A percentile compares a stretch with the other conserved stretches of the same genome.
phyloP scores from a whole-genome alignment of 106 monocot genomes.

The Hemerocallis citrina region DNA sequence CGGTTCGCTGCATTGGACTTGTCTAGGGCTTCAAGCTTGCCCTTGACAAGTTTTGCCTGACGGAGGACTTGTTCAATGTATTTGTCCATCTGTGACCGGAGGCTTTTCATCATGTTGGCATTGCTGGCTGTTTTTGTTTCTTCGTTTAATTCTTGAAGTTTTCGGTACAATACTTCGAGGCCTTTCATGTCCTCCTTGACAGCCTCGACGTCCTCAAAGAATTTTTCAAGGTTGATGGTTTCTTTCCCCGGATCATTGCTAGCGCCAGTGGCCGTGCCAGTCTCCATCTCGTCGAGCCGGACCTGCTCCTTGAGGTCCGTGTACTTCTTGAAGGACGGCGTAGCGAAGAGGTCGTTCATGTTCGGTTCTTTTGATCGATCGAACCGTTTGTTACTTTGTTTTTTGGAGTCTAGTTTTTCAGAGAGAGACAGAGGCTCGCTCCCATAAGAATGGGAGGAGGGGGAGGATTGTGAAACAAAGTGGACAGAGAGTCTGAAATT shows the following conservation, averaged over 20 bases:
- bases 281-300: slow-evolving; percentile 21
- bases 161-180: slow-evolving; percentile 28
- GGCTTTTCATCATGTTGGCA: slow-evolving; percentile 29
- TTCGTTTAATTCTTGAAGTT: slow-evolving; percentile 47
- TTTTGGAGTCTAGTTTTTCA: too few species aligned
- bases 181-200: slow-evolving; percentile 36
- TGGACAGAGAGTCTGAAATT: too few species aligned
- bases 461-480: not conserved
- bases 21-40: slow-evolving; percentile 58
- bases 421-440: too few species aligned
- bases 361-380: too few species aligned
- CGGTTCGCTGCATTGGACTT: slow-evolving; percentile 44
- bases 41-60: slow-evolving; percentile 51
- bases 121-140: slow-evolving; percentile 43
- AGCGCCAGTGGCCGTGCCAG: slow-evolving; percentile 21
- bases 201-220: slow-evolving; percentile 37
- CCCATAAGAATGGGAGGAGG: too few species aligned
- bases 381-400: too few species aligned
- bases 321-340: slow-evolving; percentile 36
- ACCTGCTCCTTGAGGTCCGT: slow-evolving; percentile 23
- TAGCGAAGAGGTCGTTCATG: slow-evolving; percentile 56
- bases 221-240: slow-evolving; percentile 27
- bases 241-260: slow-evolving; percentile 14
- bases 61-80: slow-evolving; percentile 50
- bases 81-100: slow-evolving; percentile 51